Evolutionary conservation across 305 asterid genomes (phyloP).

Genomic region (Lippia alba): DNA sequence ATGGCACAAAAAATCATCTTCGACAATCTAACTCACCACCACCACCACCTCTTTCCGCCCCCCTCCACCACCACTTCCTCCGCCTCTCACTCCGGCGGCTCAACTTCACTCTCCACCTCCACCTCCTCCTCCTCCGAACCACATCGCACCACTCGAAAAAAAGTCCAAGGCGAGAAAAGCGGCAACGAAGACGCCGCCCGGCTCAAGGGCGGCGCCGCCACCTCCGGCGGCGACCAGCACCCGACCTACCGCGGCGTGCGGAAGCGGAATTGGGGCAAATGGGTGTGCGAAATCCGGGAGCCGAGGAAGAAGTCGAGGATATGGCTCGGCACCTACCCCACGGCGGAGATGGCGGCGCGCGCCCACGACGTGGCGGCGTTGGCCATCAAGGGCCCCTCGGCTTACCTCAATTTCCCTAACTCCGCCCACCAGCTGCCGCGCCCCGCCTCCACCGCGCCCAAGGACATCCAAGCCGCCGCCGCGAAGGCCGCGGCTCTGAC

Average conservation of each 20-base stretch:
- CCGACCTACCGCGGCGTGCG: constrained; percentile 78
- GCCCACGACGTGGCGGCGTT: constrained; percentile 90
- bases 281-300: constrained; percentile 89
- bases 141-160: constrained; percentile 1
- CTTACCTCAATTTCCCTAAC: constrained; percentile 80
- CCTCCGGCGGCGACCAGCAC: constrained; percentile 43
- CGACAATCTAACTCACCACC: constrained; percentile 35
- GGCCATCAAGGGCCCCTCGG: constrained; percentile 76
- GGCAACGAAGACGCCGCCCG: constrained; percentile 33
- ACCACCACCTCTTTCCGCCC: constrained; percentile 12
- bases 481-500: constrained; percentile 59
- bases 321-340: constrained; percentile 89
- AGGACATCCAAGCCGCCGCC: constrained; percentile 91
- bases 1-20: constrained; percentile 48
- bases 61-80: constrained; percentile 29
- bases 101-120: constrained; percentile 30
- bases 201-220: constrained; percentile 14
- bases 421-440: constrained; percentile 70
- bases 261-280: constrained; percentile 85
- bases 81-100: not conserved
- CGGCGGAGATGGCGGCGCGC: constrained; percentile 95
- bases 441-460: constrained; percentile 65
- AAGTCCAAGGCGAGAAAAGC: constrained; percentile 34
- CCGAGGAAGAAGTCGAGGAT: constrained; percentile 88
- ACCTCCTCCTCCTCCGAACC: constrained; percentile 19